phyloP scores from a whole-genome alignment of 768 basidiomycete genomes.

The Lactarius evosmus region DNA sequence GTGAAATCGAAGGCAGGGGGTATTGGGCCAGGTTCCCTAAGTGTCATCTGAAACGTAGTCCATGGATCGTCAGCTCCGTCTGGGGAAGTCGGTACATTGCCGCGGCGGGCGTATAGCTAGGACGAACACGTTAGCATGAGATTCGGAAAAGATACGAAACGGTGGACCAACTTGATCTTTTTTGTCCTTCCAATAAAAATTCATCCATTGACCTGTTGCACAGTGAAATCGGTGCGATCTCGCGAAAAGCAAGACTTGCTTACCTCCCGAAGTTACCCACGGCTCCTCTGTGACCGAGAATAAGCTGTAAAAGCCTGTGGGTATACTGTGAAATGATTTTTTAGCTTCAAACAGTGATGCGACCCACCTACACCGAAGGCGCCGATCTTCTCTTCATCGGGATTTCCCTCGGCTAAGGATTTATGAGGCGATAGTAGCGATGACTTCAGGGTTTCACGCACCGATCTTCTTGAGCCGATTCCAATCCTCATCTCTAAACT shows the following conservation, averaged over 20 bases:
- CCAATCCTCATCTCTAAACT: slow-evolving; percentile 88
- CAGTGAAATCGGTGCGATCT: slow-evolving; percentile 25
- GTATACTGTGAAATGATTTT: neutral
- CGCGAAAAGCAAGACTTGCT: slow-evolving; percentile 32
- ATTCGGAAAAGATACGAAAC: neutral
- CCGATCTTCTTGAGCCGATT: slow-evolving; percentile 85
- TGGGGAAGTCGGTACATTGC: slow-evolving; percentile 48
- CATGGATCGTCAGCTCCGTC: slow-evolving; percentile 46
- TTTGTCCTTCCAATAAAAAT: slow-evolving; percentile 93
- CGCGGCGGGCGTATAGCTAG: slow-evolving; percentile 81
- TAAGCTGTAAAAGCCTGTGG: slow-evolving; percentile 67
- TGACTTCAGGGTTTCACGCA: slow-evolving; percentile 29
- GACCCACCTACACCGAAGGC: slow-evolving; percentile 82
- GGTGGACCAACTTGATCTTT: slow-evolving; percentile 68
- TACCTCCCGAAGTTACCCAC: slow-evolving; percentile 77
- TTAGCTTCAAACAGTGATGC: too few species aligned
- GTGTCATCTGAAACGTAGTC: slow-evolving; percentile 88
- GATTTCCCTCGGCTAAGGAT: slow-evolving; percentile 79
- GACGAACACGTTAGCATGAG: slow-evolving; percentile 1
- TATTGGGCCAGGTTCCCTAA: slow-evolving; percentile 77
- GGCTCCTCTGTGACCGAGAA: slow-evolving; percentile 84
- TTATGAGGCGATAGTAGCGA: neutral
- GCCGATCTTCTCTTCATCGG: slow-evolving; percentile 92
- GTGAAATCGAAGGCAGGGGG: slow-evolving; percentile 84
- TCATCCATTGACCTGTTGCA: slow-evolving; percentile 80